phyloP scores from a whole-genome alignment of 345 rosid species.

The Laguncularia racemosa region DNA sequence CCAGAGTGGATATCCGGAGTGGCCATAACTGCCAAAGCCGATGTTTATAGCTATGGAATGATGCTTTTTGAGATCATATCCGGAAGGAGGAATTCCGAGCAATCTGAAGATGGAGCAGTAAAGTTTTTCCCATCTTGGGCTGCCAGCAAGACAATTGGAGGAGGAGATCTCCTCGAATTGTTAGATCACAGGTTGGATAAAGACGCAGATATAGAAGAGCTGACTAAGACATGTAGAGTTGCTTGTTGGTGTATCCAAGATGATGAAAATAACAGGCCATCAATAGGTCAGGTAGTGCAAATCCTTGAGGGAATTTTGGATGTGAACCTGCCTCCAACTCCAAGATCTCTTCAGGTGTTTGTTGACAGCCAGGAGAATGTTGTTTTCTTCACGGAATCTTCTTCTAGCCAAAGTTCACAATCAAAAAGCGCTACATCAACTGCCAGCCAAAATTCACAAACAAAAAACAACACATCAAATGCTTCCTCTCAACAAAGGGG shows the following conservation, averaged over 20 bases:
- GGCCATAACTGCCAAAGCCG: constrained; percentile 72
- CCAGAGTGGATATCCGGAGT: constrained; percentile 92
- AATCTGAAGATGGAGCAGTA: constrained; percentile 33
- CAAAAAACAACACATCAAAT: constrained; percentile 20
- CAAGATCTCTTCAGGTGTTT: constrained; percentile 50
- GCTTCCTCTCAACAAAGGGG: constrained; percentile 1
- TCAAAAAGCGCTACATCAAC: constrained; percentile 19
- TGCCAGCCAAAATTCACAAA: constrained; percentile 12
- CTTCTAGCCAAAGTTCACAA: constrained; percentile 31
- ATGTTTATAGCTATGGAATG: constrained; percentile 91
- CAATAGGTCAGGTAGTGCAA: constrained; percentile 85
- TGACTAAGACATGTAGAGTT: constrained; percentile 46
- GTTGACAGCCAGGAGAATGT: constrained; percentile 23
- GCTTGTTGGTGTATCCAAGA: constrained; percentile 93
- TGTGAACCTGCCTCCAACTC: constrained; percentile 49
- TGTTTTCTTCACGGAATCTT: constrained; percentile 41
- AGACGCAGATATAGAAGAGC: constrained; percentile 49
- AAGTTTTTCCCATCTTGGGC: constrained; percentile 59
- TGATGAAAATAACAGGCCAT: constrained; percentile 60
- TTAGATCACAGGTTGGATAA: constrained; percentile 45
- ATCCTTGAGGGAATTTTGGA: constrained; percentile 67
- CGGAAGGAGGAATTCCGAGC: constrained; percentile 68
- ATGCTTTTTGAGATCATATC: constrained; percentile 75
- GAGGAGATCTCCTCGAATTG: constrained; percentile 38
- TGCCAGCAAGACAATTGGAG: constrained; percentile 36